Conservation (phyloP, 1,139 yeast species). For the Nakaseomyces nivariensis region DNA sequence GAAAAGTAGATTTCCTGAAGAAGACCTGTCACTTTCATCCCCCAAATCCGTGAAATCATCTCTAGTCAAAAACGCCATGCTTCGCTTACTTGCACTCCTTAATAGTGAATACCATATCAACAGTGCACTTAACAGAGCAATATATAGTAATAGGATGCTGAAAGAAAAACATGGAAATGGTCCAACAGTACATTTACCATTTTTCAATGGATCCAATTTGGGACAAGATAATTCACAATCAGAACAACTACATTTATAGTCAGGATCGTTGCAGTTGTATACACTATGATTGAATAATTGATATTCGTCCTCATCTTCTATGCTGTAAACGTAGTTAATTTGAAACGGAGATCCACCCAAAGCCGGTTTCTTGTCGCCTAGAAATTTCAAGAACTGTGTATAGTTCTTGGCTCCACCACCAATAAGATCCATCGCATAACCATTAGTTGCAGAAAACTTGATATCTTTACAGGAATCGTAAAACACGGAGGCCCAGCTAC, state of each 20-base stretch:
- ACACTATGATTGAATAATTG: constrained; percentile 22
- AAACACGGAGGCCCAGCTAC: constrained; percentile 50
- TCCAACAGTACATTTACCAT: constrained; percentile 45
- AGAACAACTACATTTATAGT: constrained; percentile 75
- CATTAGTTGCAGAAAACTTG: constrained; percentile 90
- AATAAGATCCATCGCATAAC: constrained; percentile 90
- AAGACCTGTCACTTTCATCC: constrained; percentile 16
- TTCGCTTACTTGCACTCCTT: constrained; percentile 13
- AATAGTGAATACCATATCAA: constrained; percentile 31
- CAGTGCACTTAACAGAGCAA: constrained; percentile 33
- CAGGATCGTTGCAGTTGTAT: constrained; percentile 45
- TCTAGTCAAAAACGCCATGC: constrained; percentile 10
- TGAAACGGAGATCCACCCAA: constrained; percentile 95
- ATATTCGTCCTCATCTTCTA: constrained; percentile 23
- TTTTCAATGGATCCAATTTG: constrained; percentile 38
- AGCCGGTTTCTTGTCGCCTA: constrained; percentile 89
- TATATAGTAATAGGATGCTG: constrained; percentile 46
- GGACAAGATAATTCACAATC: constrained; percentile 86
- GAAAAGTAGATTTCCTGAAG: constrained; percentile 5
- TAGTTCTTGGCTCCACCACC: constrained; percentile 91
- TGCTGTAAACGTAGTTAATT: constrained; percentile 58
- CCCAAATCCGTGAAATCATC: constrained; percentile 12
- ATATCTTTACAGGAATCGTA: constrained; percentile 82
- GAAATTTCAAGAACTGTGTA: constrained; percentile 63
- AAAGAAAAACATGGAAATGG: constrained; percentile 66